Base-by-base conservation (phyloP, 306 rosid genomes). In the Hylodesmum podocarpum region DNA sequence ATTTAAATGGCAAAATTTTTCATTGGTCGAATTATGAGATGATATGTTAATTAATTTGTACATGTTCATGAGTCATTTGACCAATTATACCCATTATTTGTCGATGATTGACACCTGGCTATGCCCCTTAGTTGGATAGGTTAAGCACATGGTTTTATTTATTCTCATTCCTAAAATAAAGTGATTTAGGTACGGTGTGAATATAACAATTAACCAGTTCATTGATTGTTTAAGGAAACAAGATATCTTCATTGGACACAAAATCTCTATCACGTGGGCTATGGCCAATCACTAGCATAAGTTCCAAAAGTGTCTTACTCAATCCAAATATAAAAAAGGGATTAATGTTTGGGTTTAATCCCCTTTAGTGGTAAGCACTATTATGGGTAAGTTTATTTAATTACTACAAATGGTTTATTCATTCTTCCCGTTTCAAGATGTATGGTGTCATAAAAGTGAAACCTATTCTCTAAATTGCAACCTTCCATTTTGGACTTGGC, bases 101-200 rank as follows among this genome's bases (percentile, higher is more conserved):
- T 73, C 44, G 81, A 84, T 84, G 68, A 78, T 81, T 43, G 83
- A 84, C 85, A 81, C 74, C n/a, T 84, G 83, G 81, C 79, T 28
- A 31, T n/a, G 12, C 34, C 13, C 47, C 65, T 78, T 78, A n/a
- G 84, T 79, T 83, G 79, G 81, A 53, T 53, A 73, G 62, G 68
- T 46, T 28, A 50, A 22, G 10, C n/a, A 29, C 18, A 37, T 1
- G 3, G 6, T 39, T 58, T 69, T 51, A 6, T 78, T 81, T 74
- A 79, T 63, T 61, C 31, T 11, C 75, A 31, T 68, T 73, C 46
- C 63, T 54, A 19, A 66, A 77, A 66, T 29, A 39, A 34, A 19
- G 24, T 15, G 16, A 22, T 54, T 31, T 13, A 19, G 25, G 51
- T 69, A 24, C 31, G 28, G 39, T 58, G n/a, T 39, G 49, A 47